These are phyloP conservation scores for Nitzschia putrida DNA, from an alignment of 108 stramenopile genomes.

Conservation along the genomic window DNA sequence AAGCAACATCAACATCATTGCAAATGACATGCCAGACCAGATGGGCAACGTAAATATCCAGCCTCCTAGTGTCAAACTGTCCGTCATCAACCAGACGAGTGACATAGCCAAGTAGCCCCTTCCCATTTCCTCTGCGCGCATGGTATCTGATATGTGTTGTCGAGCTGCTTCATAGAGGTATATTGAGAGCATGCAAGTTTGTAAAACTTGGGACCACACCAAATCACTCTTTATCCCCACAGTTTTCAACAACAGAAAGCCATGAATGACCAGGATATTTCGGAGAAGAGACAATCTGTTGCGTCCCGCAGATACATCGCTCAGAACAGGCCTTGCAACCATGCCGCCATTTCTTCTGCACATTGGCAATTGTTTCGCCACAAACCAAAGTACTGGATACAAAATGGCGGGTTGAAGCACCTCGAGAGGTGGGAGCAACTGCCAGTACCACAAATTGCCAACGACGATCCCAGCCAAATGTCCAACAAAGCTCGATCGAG, in stretches of 20 bases:
- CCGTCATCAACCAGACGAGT: conserved; percentile 41
- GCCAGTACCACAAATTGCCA: conserved; percentile 79
- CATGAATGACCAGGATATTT: neutral
- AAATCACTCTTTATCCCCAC: neutral
- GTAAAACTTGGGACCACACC: neutral
- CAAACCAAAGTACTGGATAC: conserved; percentile 51
- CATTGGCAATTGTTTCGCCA: conserved; percentile 23
- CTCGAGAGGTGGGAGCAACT: conserved; percentile 64
- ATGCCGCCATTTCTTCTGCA: neutral
- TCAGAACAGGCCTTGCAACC: too few relatives aligned
- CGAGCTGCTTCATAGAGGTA: neutral
- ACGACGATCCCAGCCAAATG: conserved; percentile 79
- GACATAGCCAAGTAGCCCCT: conserved; percentile 47
- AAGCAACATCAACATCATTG: neutral
- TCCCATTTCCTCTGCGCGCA: conserved; percentile 43
- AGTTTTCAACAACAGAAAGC: neutral
- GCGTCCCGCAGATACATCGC: too few relatives aligned
- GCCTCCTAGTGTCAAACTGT: conserved; percentile 61
- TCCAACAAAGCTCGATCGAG: conserved; percentile 70
- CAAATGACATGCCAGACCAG: neutral
- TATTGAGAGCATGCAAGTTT: neutral
- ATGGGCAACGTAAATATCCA: conserved; percentile 42
- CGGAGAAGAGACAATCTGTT: neutral
- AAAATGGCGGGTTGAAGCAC: conserved; percentile 58
- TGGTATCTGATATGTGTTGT: conserved; percentile 23